Conservation (phyloP, 202 grass and related monocot species). For the Schoenoplectus triqueter region DNA sequence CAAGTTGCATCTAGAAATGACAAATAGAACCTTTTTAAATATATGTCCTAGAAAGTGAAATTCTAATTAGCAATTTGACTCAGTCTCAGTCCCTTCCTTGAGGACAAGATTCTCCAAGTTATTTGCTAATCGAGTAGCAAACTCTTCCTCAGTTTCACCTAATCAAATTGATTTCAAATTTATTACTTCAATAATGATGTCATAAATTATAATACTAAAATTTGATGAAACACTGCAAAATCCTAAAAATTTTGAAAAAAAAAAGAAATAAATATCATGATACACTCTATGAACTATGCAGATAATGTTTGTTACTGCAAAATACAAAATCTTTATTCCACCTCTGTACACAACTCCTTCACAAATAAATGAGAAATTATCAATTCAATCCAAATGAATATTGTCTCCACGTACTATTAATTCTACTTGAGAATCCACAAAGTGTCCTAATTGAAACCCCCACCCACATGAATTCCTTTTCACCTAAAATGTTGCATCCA, state of each 20-base stretch:
- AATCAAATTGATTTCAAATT: constrained; percentile 35
- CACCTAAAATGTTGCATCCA: too few relatives aligned
- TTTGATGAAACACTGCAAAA: background rate
- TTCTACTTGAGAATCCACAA: too few relatives aligned
- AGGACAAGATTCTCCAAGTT: constrained; percentile 96
- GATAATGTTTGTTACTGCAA: background rate
- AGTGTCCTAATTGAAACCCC: too few relatives aligned
- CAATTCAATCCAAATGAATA: too few relatives aligned
- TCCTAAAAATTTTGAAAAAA: background rate
- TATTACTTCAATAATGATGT: constrained; percentile 34
- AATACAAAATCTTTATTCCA: background rate
- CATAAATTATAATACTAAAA: background rate
- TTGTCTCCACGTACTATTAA: too few relatives aligned
- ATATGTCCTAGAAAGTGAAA: background rate
- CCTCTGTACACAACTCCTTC: too few relatives aligned
- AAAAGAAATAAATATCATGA: background rate
- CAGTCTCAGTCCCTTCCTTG: constrained; percentile 96
- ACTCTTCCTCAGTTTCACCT: constrained; percentile 97
- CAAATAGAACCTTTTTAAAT: background rate
- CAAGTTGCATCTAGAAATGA: background rate
- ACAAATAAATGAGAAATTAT: too few relatives aligned
- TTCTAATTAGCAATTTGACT: constrained; percentile 14
- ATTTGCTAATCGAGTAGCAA: constrained; percentile 78
- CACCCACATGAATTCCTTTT: too few relatives aligned
- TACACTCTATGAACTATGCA: background rate